A percentile compares a stretch with the other conserved stretches of the same genome.
phyloP scores from a whole-genome alignment of 2,329 filamentous ascomycete species.

The Dryadomyces sulphureus region DNA sequence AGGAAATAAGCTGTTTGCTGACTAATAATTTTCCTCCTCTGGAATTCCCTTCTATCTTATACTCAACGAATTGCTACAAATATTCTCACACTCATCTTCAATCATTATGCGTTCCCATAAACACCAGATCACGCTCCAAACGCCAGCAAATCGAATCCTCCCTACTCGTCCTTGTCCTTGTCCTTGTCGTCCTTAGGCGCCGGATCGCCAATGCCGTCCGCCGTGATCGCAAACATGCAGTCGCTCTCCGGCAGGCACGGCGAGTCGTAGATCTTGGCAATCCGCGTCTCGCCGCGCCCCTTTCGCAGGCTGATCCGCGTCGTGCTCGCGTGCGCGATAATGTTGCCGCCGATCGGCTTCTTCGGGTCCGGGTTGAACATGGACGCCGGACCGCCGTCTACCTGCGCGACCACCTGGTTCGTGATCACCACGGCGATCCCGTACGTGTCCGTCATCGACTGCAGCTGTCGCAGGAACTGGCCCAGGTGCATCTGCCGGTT shows the following conservation, averaged over 20 bases:
- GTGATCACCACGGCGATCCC: constrained; percentile 97
- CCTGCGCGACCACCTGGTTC: constrained; percentile 96
- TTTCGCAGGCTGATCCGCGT: constrained; percentile 93
- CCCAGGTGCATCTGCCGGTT: constrained; percentile 78
- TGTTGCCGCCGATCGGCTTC: constrained; percentile 97
- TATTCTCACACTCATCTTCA: no score
- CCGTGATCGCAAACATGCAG: constrained; percentile 90
- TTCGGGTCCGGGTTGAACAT: constrained; percentile 99
- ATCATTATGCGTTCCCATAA: no score
- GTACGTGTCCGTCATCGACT: constrained; percentile 68
- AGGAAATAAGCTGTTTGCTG: constrained; percentile 6
- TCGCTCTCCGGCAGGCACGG: constrained; percentile 94
- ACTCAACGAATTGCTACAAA: no score
- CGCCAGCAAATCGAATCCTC: not conserved
- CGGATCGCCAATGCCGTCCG: constrained; percentile 92
- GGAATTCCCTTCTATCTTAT: no score
- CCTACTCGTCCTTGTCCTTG: constrained; percentile 8
- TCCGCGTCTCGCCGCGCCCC: constrained; percentile 82
- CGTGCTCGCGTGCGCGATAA: constrained; percentile 94
- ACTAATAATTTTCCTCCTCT: no score
- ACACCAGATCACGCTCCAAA: not conserved
- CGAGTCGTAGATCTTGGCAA: constrained; percentile 99
- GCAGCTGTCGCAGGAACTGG: constrained; percentile 76
- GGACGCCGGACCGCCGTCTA: constrained; percentile 85
- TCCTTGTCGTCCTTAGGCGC: constrained; percentile 91